phyloP scores from a whole-genome alignment of 495 filamentous ascomycete genomes.

The Pyrenopolyporus hunteri region DNA sequence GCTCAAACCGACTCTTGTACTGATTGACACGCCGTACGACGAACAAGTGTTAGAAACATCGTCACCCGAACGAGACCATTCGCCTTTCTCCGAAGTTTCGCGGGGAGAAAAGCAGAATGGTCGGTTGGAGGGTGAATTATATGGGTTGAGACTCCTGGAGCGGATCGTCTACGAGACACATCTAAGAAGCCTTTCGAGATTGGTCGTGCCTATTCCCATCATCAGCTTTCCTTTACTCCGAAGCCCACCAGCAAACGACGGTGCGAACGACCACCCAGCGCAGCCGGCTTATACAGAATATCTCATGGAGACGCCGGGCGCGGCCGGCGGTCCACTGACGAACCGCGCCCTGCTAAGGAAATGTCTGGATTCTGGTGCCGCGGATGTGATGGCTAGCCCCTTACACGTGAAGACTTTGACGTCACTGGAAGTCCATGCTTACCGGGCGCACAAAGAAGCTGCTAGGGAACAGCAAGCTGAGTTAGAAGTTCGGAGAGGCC shows the following conservation, averaged over 20 bases:
- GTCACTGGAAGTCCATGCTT: constrained; percentile 79
- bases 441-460: constrained; percentile 75
- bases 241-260: constrained; percentile 39
- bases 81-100: constrained; percentile 41
- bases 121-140: constrained; percentile 60
- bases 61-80: constrained; percentile 52
- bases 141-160: constrained; percentile 71
- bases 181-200: constrained; percentile 70
- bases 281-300: constrained; percentile 28
- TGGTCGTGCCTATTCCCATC: constrained; percentile 76
- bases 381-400: constrained; percentile 82
- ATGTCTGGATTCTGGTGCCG: constrained; percentile 83
- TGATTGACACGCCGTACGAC: constrained; percentile 71
- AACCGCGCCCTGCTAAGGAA: constrained; percentile 58
- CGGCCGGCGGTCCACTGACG: constrained; percentile 43
- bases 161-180: constrained; percentile 74
- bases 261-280: constrained; percentile 42
- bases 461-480: constrained; percentile 70
- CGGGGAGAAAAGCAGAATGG: constrained; percentile 43
- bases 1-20: constrained; percentile 73
- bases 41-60: constrained; percentile 50
- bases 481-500: constrained; percentile 66
- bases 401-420: constrained; percentile 71
- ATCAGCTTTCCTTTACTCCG: constrained; percentile 49
- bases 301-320: constrained; percentile 20